Evolutionary conservation across 2,329 filamentous ascomycete genomes (phyloP), one percentile per base, ranked within the genome.

Genomic region (Curvularia eragrostidis): DNA sequence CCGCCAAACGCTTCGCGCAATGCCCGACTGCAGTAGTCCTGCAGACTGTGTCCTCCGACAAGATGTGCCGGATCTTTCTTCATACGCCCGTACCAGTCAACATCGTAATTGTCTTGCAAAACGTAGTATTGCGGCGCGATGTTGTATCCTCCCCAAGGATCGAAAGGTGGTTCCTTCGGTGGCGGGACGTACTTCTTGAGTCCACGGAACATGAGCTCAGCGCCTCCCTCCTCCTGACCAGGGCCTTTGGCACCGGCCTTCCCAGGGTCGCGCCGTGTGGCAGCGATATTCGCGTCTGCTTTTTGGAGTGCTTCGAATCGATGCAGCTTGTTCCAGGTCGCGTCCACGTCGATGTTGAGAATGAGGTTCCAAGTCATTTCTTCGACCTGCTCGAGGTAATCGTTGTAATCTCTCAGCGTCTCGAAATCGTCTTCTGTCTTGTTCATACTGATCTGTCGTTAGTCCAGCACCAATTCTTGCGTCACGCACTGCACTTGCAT

Each of bases 311-410:
- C 84, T 70, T 92, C 88, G 80, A 93, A 97, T 59, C 85, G 80
- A 48, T 82, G 78, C n/a, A 93, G 79, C 52, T 84, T 81, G 41
- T 78, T 76, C 69, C 87, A 82, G 2, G 85, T 88, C 56, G 83
- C 85, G n/a, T 87, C 86, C 0, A 88, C 83, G 58, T 93, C 87
- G 42, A 81, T 83, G 41, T 89, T 87, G 63, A 87, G 84, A 52
- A 97, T 89, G 9, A 99, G 83, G 73, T 97, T 94, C 79, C 93
- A 93, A 1, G 93, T 93, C 61, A 97, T 85, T 64, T 90, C 87
- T 80, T 99, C 95, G 38, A 97, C 91, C 72, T 91, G 88, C 78
- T 98, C 92, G 12, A 99, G 87, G 79, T 98, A 97, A 77, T 97
- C 89, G 79, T 99, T 97, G 82, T 89, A 99, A 72, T 88, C 90